Evolutionary conservation across 805 yeast species (phyloP).

Genomic region (Kurtzmaniella cleridarum): DNA sequence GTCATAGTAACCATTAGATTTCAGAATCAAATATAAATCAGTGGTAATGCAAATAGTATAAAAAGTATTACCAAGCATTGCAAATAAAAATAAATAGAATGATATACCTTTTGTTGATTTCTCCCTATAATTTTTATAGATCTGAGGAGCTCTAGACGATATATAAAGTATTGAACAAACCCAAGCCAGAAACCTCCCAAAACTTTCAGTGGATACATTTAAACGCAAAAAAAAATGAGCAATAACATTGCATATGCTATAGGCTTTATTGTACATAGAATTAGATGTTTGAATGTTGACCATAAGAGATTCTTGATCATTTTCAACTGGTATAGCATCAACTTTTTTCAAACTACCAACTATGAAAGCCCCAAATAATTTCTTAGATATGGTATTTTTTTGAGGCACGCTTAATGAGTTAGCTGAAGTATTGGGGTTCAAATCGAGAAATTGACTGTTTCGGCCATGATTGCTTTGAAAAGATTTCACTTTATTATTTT

Average conservation of each 20-base stretch:
- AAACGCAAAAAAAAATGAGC: neutral
- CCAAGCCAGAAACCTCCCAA: slow-evolving; percentile 32
- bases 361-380: slow-evolving; percentile 10
- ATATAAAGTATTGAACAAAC: slow-evolving; percentile 25
- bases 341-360: slow-evolving; percentile 11
- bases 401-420: neutral
- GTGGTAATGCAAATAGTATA: slow-evolving; percentile 28
- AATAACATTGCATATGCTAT: no score
- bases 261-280: no score
- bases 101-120: slow-evolving; percentile 33
- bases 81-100: slow-evolving; percentile 27
- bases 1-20: slow-evolving; percentile 10
- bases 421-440: neutral
- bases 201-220: slow-evolving; percentile 2
- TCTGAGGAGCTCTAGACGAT: slow-evolving; percentile 32
- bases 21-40: slow-evolving; percentile 22
- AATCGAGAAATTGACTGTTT: slow-evolving; percentile 15
- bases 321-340: slow-evolving; percentile 6
- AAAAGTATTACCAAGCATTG: slow-evolving; percentile 31
- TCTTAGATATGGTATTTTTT: slow-evolving; percentile 8
- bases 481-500: neutral
- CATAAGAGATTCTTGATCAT: neutral
- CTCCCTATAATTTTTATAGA: slow-evolving; percentile 21
- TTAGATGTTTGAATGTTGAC: neutral
- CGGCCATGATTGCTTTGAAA: slow-evolving; percentile 7